phyloP scores from a whole-genome alignment of 23 red algal species.

The Agarophyton chilense region DNA sequence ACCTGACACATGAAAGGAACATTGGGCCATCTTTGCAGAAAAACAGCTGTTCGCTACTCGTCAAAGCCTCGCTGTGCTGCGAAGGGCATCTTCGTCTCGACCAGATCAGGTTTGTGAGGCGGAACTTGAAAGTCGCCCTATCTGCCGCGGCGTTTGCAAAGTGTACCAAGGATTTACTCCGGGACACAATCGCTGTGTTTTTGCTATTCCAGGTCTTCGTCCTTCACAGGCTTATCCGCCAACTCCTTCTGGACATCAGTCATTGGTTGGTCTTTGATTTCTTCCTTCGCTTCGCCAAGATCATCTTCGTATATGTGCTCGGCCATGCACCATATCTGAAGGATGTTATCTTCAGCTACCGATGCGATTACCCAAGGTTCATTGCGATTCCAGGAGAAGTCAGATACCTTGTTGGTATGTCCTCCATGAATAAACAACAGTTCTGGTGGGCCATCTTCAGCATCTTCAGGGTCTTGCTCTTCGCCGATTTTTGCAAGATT shows the following conservation, averaged over 20 bases:
- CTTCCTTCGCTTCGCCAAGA: constrained; percentile 56
- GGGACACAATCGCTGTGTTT: no score
- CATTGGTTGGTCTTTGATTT: constrained; percentile 54
- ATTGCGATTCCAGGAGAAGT: constrained; percentile 94
- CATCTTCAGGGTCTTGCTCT: constrained; percentile 97
- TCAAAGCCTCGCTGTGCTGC: no score
- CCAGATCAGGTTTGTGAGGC: no score
- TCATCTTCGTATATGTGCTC: constrained; percentile 96
- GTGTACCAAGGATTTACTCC: no score
- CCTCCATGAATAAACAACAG: constrained; percentile 99
- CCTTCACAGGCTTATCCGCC: constrained; percentile 51
- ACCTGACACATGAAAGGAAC: neutral
- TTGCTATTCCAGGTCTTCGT: constrained; percentile 74
- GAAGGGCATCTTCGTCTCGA: no score
- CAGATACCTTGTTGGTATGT: constrained; percentile 90
- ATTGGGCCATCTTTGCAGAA: no score
- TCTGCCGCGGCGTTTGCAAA: no score
- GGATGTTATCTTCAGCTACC: constrained; percentile 98
- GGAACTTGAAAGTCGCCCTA: no score
- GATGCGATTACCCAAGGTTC: constrained; percentile 94
- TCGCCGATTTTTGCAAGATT: constrained; percentile 92
- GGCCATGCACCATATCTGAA: constrained; percentile 95
- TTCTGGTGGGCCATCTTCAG: constrained; percentile 98
- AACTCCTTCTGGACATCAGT: constrained; percentile 25
- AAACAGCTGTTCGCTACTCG: no score